A percentile compares a stretch with the other conserved stretches of the same genome.
Conservation (phyloP, 176 grass and related monocot species). For the Aegilops speltoides region DNA sequence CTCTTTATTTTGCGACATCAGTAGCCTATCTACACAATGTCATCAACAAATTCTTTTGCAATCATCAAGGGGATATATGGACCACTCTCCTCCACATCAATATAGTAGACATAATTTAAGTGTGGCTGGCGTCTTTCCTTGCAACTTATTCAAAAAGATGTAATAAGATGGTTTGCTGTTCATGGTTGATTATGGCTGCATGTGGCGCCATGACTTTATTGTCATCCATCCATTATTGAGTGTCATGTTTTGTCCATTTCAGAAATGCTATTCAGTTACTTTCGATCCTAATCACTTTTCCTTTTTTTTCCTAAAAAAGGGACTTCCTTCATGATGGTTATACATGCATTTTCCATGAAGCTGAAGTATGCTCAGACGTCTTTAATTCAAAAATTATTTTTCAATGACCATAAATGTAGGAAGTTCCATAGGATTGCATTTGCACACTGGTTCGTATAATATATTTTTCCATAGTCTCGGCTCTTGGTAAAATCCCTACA, state of each 20-base stretch:
- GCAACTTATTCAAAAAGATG: background rate
- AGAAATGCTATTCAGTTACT: background rate
- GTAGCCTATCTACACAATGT: background rate
- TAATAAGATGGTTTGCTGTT: no score
- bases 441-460: background rate
- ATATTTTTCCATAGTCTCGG: background rate
- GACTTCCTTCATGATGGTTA: background rate
- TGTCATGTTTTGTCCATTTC: background rate
- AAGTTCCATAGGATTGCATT: background rate
- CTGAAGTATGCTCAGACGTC: background rate
- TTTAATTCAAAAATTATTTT: background rate
- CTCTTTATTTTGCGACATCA: background rate
- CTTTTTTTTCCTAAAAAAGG: background rate
- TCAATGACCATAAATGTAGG: background rate
- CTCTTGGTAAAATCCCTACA: background rate
- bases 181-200: background rate
- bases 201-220: conserved; percentile 19
- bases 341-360: background rate
- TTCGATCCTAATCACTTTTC: background rate
- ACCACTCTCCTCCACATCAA: background rate
- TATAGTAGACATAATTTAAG: background rate
- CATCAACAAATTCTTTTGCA: background rate
- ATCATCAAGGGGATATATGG: background rate
- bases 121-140: background rate
- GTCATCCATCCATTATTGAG: background rate